Evolutionary conservation across 768 basidiomycete species (phyloP).

Genomic region (Coprinopsis strossmayeri): DNA sequence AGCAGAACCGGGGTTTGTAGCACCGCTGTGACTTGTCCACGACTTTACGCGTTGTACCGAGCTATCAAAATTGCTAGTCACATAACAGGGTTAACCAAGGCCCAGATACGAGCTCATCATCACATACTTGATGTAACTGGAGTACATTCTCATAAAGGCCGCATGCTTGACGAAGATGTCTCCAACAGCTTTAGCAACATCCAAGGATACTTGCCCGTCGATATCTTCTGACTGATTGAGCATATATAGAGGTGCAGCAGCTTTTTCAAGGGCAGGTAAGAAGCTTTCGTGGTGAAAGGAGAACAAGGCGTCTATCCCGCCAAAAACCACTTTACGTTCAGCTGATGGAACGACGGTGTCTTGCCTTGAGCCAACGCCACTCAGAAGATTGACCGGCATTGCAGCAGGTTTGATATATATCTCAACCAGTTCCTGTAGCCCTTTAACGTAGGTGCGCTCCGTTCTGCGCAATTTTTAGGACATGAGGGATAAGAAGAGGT

Average conservation of each 20-base stretch:
- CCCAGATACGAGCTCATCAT: background rate
- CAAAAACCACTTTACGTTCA: constrained; percentile 90
- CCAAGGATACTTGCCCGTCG: constrained; percentile 67
- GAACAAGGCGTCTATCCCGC: constrained; percentile 82
- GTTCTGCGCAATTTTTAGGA: constrained; percentile 53
- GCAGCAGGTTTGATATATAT: constrained; percentile 90
- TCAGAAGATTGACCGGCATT: constrained; percentile 60
- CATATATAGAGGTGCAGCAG: constrained; percentile 62
- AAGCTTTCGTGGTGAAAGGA: constrained; percentile 93
- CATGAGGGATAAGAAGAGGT: constrained; percentile 10
- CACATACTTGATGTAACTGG: constrained; percentile 88
- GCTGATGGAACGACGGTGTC: constrained; percentile 81
- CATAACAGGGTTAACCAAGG: background rate
- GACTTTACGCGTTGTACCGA: constrained; percentile 81
- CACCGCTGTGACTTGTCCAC: constrained; percentile 57
- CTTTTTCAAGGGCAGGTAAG: constrained; percentile 81
- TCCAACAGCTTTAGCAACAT: constrained; percentile 76
- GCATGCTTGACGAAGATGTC: constrained; percentile 90
- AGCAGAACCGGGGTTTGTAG: constrained; percentile 32
- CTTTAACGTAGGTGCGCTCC: constrained; percentile 90
- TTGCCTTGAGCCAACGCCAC: constrained; percentile 63
- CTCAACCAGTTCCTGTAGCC: constrained; percentile 88
- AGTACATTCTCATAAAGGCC: constrained; percentile 99
- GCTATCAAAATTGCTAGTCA: constrained; percentile 84
- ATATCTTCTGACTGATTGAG: constrained; percentile 46